Percentiles rank a stretch among this genome's conserved stretches.
phyloP scores from a whole-genome alignment of 108 stramenopile genomes.

The Chaetoceros tenuissimus region DNA sequence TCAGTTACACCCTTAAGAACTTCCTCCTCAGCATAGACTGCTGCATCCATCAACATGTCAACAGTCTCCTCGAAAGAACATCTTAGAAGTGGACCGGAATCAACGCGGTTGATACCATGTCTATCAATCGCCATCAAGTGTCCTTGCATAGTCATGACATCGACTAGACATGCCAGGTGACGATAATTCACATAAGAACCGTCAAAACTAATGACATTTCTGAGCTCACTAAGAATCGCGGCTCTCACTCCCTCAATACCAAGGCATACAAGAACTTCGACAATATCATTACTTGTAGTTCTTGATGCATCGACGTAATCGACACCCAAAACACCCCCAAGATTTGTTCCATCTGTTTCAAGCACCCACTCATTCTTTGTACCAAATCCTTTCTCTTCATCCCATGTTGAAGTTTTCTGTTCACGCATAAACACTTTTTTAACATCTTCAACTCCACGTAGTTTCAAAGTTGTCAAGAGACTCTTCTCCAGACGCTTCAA shows the following conservation, averaged over 20 bases:
- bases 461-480: slow-evolving; percentile 76
- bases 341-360: slow-evolving; percentile 96
- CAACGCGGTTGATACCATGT: slow-evolving; percentile 98
- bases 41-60: slow-evolving; percentile 97
- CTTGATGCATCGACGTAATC: slow-evolving; percentile 91
- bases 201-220: slow-evolving; percentile 91
- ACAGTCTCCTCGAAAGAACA: slow-evolving; percentile 99
- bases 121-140: slow-evolving; percentile 95
- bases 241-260: slow-evolving; percentile 96
- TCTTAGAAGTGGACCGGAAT: slow-evolving; percentile 90
- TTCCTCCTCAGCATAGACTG: slow-evolving; percentile 90
- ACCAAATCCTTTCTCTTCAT: slow-evolving; percentile 80
- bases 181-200: slow-evolving; percentile 99
- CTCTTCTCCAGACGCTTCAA: slow-evolving; percentile 91
- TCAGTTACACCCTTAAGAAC: slow-evolving; percentile 93
- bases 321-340: slow-evolving; percentile 87
- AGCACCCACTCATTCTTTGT: slow-evolving; percentile 87
- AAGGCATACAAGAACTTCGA: slow-evolving; percentile 92
- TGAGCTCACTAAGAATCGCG: slow-evolving; percentile 73
- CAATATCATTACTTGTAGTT: slow-evolving; percentile 91
- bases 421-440: slow-evolving; percentile 94
- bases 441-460: slow-evolving; percentile 89
- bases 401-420: slow-evolving; percentile 77
- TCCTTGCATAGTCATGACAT: slow-evolving; percentile 98
- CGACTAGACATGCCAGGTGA: slow-evolving; percentile 93